These are phyloP conservation scores for Termitomyces sp. DNA, from an alignment of 768 basidiomycete species.

Conservation along the genomic window DNA sequence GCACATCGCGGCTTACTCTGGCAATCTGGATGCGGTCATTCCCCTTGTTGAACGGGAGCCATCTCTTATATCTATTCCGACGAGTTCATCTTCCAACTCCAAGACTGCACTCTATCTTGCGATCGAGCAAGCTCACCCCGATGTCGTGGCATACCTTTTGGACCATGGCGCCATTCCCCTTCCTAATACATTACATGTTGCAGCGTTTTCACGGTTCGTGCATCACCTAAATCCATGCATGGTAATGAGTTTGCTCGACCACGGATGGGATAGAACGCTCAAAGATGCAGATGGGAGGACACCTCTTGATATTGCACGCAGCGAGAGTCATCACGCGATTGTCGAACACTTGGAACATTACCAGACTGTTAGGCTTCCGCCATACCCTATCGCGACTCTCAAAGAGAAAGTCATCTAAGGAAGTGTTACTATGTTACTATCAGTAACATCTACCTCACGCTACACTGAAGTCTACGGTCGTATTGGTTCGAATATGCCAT, in stretches of 20 bases:
- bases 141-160: neutral
- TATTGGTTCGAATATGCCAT: too few relatives aligned
- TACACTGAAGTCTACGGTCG: too few relatives aligned
- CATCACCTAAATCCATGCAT: neutral
- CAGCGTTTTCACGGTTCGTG: neutral
- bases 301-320: neutral
- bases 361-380: neutral
- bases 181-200: neutral
- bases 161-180: neutral
- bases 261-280: neutral
- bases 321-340: neutral
- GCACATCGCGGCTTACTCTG: neutral
- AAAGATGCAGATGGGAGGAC: neutral
- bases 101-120: neutral
- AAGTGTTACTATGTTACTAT: too few relatives aligned
- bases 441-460: too few relatives aligned
- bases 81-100: neutral
- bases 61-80: neutral
- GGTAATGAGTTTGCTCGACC: neutral
- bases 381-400: neutral
- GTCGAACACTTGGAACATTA: neutral
- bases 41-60: neutral
- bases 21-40: neutral
- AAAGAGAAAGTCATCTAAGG: too few relatives aligned
- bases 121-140: neutral